Base-by-base conservation (phyloP, 352 stramenopile species). In the Poterioochromonas sp. region DNA sequence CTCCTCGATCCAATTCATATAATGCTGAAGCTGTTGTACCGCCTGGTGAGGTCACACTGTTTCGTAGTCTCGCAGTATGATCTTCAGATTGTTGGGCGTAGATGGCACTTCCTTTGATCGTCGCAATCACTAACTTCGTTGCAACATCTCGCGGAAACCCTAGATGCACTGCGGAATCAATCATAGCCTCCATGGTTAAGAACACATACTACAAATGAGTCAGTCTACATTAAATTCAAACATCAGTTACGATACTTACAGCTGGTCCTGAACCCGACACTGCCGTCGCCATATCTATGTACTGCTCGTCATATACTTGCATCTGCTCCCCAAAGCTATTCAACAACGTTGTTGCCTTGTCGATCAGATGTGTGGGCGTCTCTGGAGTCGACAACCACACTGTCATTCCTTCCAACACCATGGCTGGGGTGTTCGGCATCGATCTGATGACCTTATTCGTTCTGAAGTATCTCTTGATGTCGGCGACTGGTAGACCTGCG, bases 351-450 rank as follows among this genome's bases (percentile, higher is more conserved):
- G 53, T 90, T 87, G 18, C 91, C 94, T 82, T 91, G 12, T 84
- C 76, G 58, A 92, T 86, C 79, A 93, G 87, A 35, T 86, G 84
- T 73, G 87, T 88, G 20, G 87, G 91, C 74, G 82, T 29, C 86
- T 90, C 76, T 89, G 86, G 20, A 85, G 68, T 81, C 39, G 44
- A 43, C 34, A 78, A 90, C 93, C 93, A 98, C 8, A 97, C 93
- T 0, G 93, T 97, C 80, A 96, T 95, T 69, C 93, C 93, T 80
- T 95, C 84, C 80, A 91, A 90, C 47, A 97, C 95, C 85, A 91
- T 94, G 34, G 92, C 92, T 1, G 93, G 93, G 5, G 93, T 98
- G 82, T 98, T 98, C 0, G 93, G 93, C 93, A 98, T 98, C 60
- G 83, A 91, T 37, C 93, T 89, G 60, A 95, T 94, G 79, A 98